Evolutionary conservation across 1,139 yeast species (phyloP).

Genomic region (Kodamaea sp.): DNA sequence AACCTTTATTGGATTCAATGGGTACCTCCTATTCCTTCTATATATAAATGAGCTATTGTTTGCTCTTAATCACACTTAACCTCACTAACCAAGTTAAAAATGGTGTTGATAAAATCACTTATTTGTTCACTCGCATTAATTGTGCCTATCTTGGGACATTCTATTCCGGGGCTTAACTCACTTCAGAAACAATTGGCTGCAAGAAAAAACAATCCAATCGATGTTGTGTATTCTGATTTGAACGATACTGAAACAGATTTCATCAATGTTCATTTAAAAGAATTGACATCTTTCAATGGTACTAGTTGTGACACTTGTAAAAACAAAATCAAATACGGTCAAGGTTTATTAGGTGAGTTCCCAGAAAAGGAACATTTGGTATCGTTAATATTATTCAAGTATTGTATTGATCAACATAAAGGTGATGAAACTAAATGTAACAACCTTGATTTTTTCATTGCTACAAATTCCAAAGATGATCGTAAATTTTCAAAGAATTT

Average conservation of each 20-base stretch:
- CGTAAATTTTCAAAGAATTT: constrained; percentile 17
- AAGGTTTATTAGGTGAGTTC: constrained; percentile 23
- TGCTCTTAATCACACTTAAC: no score
- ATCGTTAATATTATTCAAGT: constrained; percentile 33
- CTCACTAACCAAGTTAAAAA: no score
- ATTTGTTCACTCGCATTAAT: not conserved
- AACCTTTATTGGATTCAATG: no score
- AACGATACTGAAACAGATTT: constrained; percentile 29
- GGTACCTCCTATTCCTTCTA: no score
- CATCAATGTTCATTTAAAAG: constrained; percentile 25
- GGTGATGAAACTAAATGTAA: constrained; percentile 33
- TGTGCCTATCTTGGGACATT: constrained; percentile 12
- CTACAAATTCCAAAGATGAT: constrained; percentile 27
- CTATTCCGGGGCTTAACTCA: constrained; percentile 19
- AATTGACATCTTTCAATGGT: constrained; percentile 28
- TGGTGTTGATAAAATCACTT: no score
- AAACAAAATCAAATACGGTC: constrained; percentile 31
- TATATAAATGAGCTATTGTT: no score
- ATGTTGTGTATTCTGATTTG: constrained; percentile 24
- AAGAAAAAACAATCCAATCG: constrained; percentile 20
- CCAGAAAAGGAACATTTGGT: constrained; percentile 38
- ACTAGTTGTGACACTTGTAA: constrained; percentile 37
- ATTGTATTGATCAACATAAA: constrained; percentile 31
- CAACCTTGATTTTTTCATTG: constrained; percentile 36
- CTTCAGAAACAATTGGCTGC: constrained; percentile 16